These are phyloP conservation scores for Hortiboletus campestris DNA, from an alignment of 768 basidiomycete genomes.

Conservation along the genomic window DNA sequence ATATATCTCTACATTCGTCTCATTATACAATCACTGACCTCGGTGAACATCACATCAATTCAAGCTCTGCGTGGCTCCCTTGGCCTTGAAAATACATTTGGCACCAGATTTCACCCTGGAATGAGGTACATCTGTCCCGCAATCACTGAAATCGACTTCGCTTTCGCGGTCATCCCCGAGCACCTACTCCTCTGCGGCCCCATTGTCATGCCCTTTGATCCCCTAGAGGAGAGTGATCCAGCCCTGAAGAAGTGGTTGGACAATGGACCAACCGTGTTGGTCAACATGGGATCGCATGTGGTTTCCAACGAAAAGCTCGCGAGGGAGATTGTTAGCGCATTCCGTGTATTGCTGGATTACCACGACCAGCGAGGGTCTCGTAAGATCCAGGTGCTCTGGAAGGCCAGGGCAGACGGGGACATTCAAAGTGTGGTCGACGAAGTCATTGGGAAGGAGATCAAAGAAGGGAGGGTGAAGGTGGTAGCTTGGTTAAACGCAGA, in stretches of 20 bases:
- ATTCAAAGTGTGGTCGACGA: neutral
- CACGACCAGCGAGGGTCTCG: neutral
- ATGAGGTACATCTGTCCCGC: slow-evolving; percentile 1
- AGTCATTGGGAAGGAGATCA: neutral
- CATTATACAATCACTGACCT: neutral
- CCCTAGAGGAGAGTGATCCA: slow-evolving; percentile 6
- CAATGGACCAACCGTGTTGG: slow-evolving; percentile 8
- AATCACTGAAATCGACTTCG: slow-evolving; percentile 1
- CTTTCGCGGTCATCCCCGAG: slow-evolving; percentile 2
- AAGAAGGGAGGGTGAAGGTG: slow-evolving; percentile 4
- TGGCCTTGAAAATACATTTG: neutral
- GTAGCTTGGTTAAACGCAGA: neutral
- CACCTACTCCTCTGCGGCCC: slow-evolving; percentile 9
- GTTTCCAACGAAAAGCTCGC: neutral
- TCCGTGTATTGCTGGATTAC: slow-evolving; percentile 4
- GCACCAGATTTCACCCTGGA: neutral
- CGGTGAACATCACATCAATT: neutral
- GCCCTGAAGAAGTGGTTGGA: slow-evolving; percentile 6
- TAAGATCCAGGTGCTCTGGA: slow-evolving; percentile 14
- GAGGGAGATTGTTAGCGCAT: slow-evolving; percentile 2
- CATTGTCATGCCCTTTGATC: slow-evolving; percentile 2
- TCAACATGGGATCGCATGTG: slow-evolving; percentile 10
- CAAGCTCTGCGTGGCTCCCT: neutral
- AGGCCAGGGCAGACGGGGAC: neutral
- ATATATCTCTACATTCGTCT: slow-evolving; percentile 4